Percentiles rank a stretch among this genome's conserved stretches.
Conservation (phyloP, 2,329 filamentous ascomycete genomes). For the Ceratocystis destructans region DNA sequence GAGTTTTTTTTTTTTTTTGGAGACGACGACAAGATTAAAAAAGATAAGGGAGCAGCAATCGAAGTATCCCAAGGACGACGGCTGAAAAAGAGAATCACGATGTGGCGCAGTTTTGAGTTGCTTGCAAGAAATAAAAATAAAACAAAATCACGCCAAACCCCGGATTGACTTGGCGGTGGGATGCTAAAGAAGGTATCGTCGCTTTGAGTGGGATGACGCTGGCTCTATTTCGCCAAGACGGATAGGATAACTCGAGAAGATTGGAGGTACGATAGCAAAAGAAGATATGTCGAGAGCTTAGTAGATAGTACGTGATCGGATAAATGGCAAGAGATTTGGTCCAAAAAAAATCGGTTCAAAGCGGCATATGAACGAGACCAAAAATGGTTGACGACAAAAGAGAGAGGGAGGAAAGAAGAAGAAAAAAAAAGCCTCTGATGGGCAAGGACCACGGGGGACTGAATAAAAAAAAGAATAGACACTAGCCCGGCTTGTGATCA, state of each 20-base stretch:
- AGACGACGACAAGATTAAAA: conserved; percentile 1
- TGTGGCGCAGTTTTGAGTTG: neutral
- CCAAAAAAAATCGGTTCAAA: neutral
- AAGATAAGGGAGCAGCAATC: neutral
- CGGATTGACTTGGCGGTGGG: neutral
- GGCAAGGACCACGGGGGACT: neutral
- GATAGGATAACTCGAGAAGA: neutral
- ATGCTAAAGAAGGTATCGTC: neutral
- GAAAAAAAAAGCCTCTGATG: neutral
- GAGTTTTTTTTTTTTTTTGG: neutral
- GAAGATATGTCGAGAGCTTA: neutral
- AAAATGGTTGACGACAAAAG: neutral
- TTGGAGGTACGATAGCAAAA: neutral
- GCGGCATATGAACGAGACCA: neutral
- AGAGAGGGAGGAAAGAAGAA: neutral
- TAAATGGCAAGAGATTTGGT: conserved; percentile 3
- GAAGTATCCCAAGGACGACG: neutral
- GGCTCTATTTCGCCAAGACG: neutral
- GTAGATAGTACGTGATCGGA: neutral
- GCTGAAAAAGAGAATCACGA: neutral
- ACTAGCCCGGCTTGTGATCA: conserved; percentile 2
- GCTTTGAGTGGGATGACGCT: neutral
- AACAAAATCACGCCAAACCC: neutral
- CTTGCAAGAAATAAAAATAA: neutral
- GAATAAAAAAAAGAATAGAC: neutral